phyloP scores from a whole-genome alignment of 2,329 filamentous ascomycete species.

The Botrytis elliptica region DNA sequence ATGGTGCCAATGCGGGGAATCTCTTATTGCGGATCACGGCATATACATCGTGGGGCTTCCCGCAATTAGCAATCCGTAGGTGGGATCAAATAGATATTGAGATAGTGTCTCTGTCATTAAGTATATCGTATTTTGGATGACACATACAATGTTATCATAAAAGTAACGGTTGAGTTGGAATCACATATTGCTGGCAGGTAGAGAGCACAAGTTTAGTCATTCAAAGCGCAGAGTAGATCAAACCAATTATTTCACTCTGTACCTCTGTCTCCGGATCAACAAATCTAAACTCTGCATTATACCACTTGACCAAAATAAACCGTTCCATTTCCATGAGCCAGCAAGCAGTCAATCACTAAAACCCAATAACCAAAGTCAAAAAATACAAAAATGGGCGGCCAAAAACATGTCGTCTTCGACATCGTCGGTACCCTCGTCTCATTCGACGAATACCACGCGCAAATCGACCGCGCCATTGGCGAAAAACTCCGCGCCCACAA shows the following conservation, averaged over 20 bases:
- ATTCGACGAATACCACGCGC: slow-evolving; percentile 45
- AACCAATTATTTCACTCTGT: neutral
- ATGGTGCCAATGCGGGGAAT: neutral
- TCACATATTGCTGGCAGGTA: neutral
- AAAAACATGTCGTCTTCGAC: slow-evolving; percentile 50
- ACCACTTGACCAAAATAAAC: neutral
- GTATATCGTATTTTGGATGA: neutral
- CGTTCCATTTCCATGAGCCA: neutral
- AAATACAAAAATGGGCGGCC: neutral
- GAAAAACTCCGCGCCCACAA: slow-evolving; percentile 41
- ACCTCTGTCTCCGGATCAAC: neutral
- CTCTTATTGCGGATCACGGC: neutral
- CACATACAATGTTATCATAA: neutral
- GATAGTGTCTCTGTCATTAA: neutral
- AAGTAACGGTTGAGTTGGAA: neutral
- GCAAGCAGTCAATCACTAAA: neutral
- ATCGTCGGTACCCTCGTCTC: slow-evolving; percentile 51
- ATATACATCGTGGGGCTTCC: neutral
- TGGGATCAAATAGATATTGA: neutral
- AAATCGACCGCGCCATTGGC: slow-evolving; percentile 46
- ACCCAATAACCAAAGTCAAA: neutral
- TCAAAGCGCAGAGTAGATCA: neutral
- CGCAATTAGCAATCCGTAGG: slow-evolving; percentile 3
- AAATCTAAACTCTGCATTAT: neutral
- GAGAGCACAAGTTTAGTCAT: neutral